Evolutionary conservation across 2,329 filamentous ascomycete species (phyloP).

Genomic region (Fusarium oxysporum): DNA sequence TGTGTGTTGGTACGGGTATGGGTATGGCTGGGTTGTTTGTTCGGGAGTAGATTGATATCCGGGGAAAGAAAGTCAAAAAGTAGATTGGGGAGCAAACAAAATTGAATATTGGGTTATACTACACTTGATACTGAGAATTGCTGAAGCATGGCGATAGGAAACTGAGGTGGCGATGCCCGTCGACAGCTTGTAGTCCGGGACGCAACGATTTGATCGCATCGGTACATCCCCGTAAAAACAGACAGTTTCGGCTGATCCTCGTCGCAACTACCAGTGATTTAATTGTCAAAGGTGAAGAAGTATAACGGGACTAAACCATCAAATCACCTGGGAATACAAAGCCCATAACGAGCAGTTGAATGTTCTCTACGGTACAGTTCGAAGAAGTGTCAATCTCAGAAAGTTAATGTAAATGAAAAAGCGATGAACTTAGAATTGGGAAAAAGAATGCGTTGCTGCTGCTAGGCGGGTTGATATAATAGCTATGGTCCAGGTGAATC

Average conservation of each 20-base stretch:
- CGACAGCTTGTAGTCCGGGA: neutral
- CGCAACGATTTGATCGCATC: neutral
- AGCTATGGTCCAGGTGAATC: neutral
- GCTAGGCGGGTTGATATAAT: neutral
- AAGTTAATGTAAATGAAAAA: neutral
- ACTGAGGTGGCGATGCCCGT: neutral
- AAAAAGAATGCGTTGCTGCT: neutral
- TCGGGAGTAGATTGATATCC: slow-evolving; percentile 28
- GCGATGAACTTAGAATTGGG: neutral
- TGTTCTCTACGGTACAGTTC: neutral
- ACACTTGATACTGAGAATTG: neutral
- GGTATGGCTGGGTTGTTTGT: slow-evolving; percentile 45
- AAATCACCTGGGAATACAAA: no score
- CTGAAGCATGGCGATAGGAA: neutral
- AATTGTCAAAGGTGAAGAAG: neutral
- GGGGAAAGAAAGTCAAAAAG: neutral
- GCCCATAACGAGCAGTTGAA: no score
- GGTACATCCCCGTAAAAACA: neutral
- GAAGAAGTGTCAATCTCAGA: no score
- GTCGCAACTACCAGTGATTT: neutral
- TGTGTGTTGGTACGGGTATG: slow-evolving; percentile 80
- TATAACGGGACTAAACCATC: neutral
- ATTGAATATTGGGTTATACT: neutral
- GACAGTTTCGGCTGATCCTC: neutral
- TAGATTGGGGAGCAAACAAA: neutral